phyloP scores from a whole-genome alignment of 176 grass and related monocot genomes.

The Panicum miliaceum region DNA sequence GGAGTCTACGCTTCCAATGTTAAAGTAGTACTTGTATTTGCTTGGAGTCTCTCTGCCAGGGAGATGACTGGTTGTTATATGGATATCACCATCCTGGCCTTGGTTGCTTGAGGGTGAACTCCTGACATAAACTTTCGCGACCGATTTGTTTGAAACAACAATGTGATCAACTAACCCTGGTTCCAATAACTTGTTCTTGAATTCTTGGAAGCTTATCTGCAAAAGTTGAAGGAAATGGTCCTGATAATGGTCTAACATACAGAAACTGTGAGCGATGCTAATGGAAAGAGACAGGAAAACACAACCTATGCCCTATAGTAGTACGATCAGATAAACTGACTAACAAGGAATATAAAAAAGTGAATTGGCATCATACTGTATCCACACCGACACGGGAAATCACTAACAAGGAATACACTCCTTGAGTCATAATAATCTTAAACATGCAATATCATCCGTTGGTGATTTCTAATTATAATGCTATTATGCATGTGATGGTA shows the following conservation, averaged over 20 bases:
- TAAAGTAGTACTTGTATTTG: conserved; percentile 83
- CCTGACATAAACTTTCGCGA: conserved; percentile 86
- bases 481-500: not conserved
- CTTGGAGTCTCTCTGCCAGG: conserved; percentile 49
- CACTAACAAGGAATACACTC: conserved; percentile 6
- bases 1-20: conserved; percentile 95
- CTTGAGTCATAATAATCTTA: not conserved
- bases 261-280: conserved; percentile 1
- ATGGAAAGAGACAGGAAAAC: conserved; percentile 6
- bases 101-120: conserved; percentile 52
- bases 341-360: conserved; percentile 4
- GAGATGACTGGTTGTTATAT: conserved; percentile 55
- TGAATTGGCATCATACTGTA: conserved; percentile 6
- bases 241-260: conserved; percentile 22
- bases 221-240: conserved; percentile 33
- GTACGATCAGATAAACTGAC: conserved; percentile 23
- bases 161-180: conserved; percentile 87
- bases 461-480: not conserved
- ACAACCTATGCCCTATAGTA: not conserved
- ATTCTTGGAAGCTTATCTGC: conserved; percentile 98
- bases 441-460: not conserved
- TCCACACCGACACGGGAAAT: not conserved
- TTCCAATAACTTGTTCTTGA: conserved; percentile 90
- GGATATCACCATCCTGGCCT: conserved; percentile 49
- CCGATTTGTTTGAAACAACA: conserved; percentile 88